These are phyloP conservation scores for Exophiala spinifera DNA, from an alignment of 2,329 filamentous ascomycete species.

Conservation along the genomic window DNA sequence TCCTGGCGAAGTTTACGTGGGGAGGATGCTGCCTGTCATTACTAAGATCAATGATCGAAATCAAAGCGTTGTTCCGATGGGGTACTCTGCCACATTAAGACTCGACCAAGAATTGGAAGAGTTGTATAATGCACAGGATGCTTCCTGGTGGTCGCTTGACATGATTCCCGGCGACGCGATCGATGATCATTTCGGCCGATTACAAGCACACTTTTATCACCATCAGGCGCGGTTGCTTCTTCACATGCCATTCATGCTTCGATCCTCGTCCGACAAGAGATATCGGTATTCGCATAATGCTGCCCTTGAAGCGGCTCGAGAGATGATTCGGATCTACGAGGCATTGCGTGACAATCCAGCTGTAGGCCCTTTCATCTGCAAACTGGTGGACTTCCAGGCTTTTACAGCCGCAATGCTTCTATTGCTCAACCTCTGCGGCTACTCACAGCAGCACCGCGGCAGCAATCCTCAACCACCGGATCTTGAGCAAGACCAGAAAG, in stretches of 20 bases:
- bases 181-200: slow-evolving; percentile 34
- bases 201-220: slow-evolving; percentile 41
- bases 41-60: slow-evolving; percentile 44
- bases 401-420: slow-evolving; percentile 48
- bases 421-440: slow-evolving; percentile 43
- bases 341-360: slow-evolving; percentile 32
- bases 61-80: slow-evolving; percentile 35
- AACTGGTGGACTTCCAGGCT: slow-evolving; percentile 48
- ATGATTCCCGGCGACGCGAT: slow-evolving; percentile 24
- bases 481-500: slow-evolving; percentile 35
- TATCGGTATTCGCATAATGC: slow-evolving; percentile 40
- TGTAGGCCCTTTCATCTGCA: slow-evolving; percentile 41
- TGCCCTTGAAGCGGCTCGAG: slow-evolving; percentile 43
- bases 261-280: slow-evolving; percentile 35
- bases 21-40: slow-evolving; percentile 35
- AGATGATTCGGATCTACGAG: slow-evolving; percentile 40
- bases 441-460: slow-evolving; percentile 30
- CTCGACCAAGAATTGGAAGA: slow-evolving; percentile 43
- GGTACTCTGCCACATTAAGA: slow-evolving; percentile 39
- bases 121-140: slow-evolving; percentile 32
- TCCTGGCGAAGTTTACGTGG: slow-evolving; percentile 33
- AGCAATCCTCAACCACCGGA: slow-evolving; percentile 20
- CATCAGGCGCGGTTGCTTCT: slow-evolving; percentile 40
- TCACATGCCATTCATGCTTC: slow-evolving; percentile 49
- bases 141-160: slow-evolving; percentile 33